Evolutionary conservation across 306 rosid genomes (phyloP), one percentile per base, ranked within the genome.

Genomic region (Hylodesmum podocarpum): DNA sequence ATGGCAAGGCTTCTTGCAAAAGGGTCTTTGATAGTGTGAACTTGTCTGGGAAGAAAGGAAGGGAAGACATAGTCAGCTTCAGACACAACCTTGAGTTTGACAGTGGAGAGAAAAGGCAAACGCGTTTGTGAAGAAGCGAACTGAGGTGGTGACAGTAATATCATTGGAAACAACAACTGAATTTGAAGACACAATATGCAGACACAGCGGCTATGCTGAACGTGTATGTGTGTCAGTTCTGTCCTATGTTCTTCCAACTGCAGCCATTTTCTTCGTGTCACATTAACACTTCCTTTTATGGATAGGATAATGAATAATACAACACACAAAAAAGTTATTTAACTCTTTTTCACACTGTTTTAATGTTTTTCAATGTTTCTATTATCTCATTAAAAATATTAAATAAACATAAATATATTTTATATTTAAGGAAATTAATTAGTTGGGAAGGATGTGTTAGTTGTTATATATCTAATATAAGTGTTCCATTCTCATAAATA

Each of bases 31-130:
- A 94, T 88, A 36, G 34, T 44, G 28, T 91, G 74, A 12, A 94
- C 86, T 41, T 90, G 66, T 22, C 87, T 87, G 9, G 97, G 98
- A 25, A 94, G 96, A 70, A 94, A 94, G 7, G 97, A 82, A 85
- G 98, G 96, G 51, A 94, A 90, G 16, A 49, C 82, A 21, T n/a
- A n/a, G n/a, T 65, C 78, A 40, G 81, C 53, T 65, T 70, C 78
- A 24, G 86, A 70, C 24, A 53, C 69, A 22, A 83, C 84, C 18
- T 50, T 66, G 1, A 62, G 59, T 15, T 51, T 16, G 15, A 57
- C 53, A 33, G 51, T 25, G 39, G 31, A 39, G 3, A 72, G 49
- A 62, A 49, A 71, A 58, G 21, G 33, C 3, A 40, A 72, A 61
- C 93, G 87, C 87, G 14, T 61, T 72, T 21, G 44, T 27, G 84